Percentiles rank a stretch among this genome's conserved stretches.
These are phyloP conservation scores for Colletotrichum costaricense DNA, from an alignment of 2,329 filamentous ascomycete genomes.

Conservation along the genomic window DNA sequence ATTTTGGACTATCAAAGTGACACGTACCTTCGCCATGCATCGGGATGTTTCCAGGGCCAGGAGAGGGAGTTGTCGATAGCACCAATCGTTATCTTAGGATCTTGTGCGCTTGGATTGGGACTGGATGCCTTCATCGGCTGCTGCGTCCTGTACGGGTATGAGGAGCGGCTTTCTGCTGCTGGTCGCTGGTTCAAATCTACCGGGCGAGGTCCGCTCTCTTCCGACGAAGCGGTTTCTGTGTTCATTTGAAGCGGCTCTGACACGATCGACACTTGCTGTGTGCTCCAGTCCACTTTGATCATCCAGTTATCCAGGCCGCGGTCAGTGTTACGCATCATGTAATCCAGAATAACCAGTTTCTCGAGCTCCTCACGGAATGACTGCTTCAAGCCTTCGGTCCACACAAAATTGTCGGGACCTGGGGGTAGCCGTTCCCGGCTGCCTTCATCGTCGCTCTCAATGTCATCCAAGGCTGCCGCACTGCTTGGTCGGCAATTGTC, in stretches of 20 bases:
- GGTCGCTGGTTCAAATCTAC: slow-evolving; percentile 62
- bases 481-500: slow-evolving; percentile 36
- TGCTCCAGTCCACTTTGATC: slow-evolving; percentile 93
- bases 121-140: slow-evolving; percentile 86
- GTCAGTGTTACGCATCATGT: slow-evolving; percentile 99
- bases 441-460: slow-evolving; percentile 64
- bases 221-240: slow-evolving; percentile 60
- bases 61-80: slow-evolving; percentile 98
- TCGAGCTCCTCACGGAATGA: slow-evolving; percentile 95
- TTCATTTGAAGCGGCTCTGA: slow-evolving; percentile 81
- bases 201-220: slow-evolving; percentile 70
- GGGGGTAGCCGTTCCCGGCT: slow-evolving; percentile 50
- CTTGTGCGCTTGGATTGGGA: slow-evolving; percentile 55
- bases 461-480: slow-evolving; percentile 45
- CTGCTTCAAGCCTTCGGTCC: slow-evolving; percentile 90
- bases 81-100: slow-evolving; percentile 79
- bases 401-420: slow-evolving; percentile 73
- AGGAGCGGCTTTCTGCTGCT: slow-evolving; percentile 52
- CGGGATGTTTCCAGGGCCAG: slow-evolving; percentile 99
- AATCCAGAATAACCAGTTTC: slow-evolving; percentile 96
- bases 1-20: background rate
- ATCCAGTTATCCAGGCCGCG: slow-evolving; percentile 99
- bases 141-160: slow-evolving; percentile 79
- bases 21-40: slow-evolving; percentile 76
- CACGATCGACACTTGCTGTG: slow-evolving; percentile 84